Evolutionary conservation across 352 stramenopile genomes (phyloP).

Genomic region (Phytophthora kernoviae): DNA sequence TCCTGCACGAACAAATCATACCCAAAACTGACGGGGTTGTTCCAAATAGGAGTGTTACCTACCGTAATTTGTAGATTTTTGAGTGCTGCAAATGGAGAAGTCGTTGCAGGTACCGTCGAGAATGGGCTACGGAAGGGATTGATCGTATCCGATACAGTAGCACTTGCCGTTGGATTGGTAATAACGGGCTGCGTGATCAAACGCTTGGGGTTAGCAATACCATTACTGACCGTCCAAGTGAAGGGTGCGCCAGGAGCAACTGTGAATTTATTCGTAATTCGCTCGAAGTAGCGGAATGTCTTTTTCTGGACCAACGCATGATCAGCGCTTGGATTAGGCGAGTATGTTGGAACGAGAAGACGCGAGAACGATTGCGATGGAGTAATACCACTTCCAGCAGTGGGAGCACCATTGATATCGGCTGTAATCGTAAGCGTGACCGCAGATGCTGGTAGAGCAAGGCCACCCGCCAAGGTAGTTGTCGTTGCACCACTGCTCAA

Average conservation of each 20-base stretch:
- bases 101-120: not conserved
- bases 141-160: too few species aligned
- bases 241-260: not conserved
- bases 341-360: conserved; percentile 17
- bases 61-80: too few species aligned
- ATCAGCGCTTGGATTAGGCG: conserved; percentile 18
- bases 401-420: not conserved
- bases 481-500: too few species aligned
- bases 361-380: not conserved
- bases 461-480: too few species aligned
- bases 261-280: conserved; percentile 3
- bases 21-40: too few species aligned
- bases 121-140: not conserved
- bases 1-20: conserved; percentile 37
- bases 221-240: not conserved
- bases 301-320: conserved; percentile 11
- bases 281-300: not conserved
- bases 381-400: not conserved
- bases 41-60: too few species aligned
- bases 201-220: too few species aligned
- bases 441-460: too few species aligned
- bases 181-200: too few species aligned
- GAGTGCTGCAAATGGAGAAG: conserved; percentile 1
- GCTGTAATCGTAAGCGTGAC: too few species aligned
- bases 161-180: too few species aligned